A percentile compares a stretch with the other conserved stretches of the same genome.
Conservation (phyloP, 1,284 basidiomycete species). For the Fomitopsis pinicola region DNA sequence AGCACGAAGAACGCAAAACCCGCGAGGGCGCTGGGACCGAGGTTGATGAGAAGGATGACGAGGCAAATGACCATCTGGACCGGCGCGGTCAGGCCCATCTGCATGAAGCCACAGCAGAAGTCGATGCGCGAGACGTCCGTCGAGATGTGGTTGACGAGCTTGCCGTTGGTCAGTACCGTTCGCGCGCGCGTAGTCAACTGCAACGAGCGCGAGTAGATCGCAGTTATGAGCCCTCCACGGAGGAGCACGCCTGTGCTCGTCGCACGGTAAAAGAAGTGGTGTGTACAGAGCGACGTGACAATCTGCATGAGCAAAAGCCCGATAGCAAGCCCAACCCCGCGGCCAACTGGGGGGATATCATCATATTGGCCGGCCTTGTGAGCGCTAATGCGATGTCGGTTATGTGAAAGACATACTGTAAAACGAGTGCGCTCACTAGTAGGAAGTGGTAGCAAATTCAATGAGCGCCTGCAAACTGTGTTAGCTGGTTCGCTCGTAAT, state of each 20-base stretch:
- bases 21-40: slow-evolving; percentile 80
- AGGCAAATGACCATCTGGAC: slow-evolving; percentile 72
- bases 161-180: slow-evolving; percentile 81
- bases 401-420: too few relatives aligned
- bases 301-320: slow-evolving; percentile 71
- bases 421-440: slow-evolving; percentile 25
- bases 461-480: slow-evolving; percentile 56
- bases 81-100: slow-evolving; percentile 75
- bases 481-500: background rate
- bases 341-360: slow-evolving; percentile 55
- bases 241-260: slow-evolving; percentile 76
- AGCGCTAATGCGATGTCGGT: slow-evolving; percentile 22
- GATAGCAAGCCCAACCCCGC: slow-evolving; percentile 74
- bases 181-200: slow-evolving; percentile 78
- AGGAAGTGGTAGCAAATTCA: slow-evolving; percentile 67
- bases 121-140: slow-evolving; percentile 92
- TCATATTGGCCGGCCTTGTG: slow-evolving; percentile 39
- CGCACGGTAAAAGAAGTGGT: slow-evolving; percentile 81
- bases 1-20: slow-evolving; percentile 81
- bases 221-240: slow-evolving; percentile 84
- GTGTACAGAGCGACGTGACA: slow-evolving; percentile 61
- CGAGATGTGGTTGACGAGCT: slow-evolving; percentile 89
- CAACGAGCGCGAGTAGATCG: slow-evolving; percentile 81
- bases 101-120: slow-evolving; percentile 83
- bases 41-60: slow-evolving; percentile 60